Percentiles rank a stretch among this genome's conserved stretches.
These are phyloP conservation scores for Cytospora paraplurivora DNA, from an alignment of 2,329 filamentous ascomycete genomes.

Conservation along the genomic window DNA sequence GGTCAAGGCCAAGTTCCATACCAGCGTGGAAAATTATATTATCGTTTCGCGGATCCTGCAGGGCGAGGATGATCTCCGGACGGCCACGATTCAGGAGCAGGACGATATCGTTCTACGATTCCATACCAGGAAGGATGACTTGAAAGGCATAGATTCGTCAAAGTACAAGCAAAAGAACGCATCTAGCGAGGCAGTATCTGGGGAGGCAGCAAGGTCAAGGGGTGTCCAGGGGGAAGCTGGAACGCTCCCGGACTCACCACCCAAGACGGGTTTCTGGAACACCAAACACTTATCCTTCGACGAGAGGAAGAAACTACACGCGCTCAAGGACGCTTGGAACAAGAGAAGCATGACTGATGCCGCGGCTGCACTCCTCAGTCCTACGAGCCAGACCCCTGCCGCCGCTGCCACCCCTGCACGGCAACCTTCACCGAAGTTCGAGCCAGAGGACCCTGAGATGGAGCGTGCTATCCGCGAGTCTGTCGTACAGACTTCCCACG, in stretches of 20 bases:
- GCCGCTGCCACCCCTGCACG: slow-evolving; percentile 18
- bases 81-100: slow-evolving; percentile 59
- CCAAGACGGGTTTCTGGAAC: slow-evolving; percentile 51
- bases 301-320: slow-evolving; percentile 53
- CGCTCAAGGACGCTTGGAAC: slow-evolving; percentile 50
- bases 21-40: slow-evolving; percentile 76
- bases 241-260: slow-evolving; percentile 29
- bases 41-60: slow-evolving; percentile 75
- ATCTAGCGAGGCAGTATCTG: slow-evolving; percentile 36
- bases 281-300: slow-evolving; percentile 52
- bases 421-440: not conserved
- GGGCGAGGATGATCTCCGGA: slow-evolving; percentile 66
- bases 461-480: slow-evolving; percentile 72
- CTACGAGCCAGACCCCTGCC: slow-evolving; percentile 25
- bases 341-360: slow-evolving; percentile 35
- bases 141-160: slow-evolving; percentile 60
- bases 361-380: slow-evolving; percentile 12
- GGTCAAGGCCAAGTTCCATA: slow-evolving; percentile 69
- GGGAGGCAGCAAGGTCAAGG: slow-evolving; percentile 25
- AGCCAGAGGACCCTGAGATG: slow-evolving; percentile 58
- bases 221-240: slow-evolving; percentile 3
- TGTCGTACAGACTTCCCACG: slow-evolving; percentile 69
- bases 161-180: slow-evolving; percentile 50
- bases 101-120: slow-evolving; percentile 66
- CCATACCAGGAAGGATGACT: slow-evolving; percentile 60